phyloP scores from a whole-genome alignment of 441 rosid genomes.

The Bocquillonia castaneifolia region DNA sequence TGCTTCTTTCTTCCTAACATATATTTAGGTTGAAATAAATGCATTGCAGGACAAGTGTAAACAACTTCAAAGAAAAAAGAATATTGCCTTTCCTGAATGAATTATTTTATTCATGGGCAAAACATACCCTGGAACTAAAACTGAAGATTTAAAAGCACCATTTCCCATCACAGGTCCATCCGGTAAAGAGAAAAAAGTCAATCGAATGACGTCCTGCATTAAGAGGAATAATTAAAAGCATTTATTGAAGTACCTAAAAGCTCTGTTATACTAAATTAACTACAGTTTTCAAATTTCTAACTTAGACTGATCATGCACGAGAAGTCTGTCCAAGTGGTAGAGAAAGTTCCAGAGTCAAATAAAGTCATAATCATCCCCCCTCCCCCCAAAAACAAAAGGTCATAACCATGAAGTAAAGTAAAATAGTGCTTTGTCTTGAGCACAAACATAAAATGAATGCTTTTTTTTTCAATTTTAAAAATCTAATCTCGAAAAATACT shows the following conservation, averaged over 20 bases:
- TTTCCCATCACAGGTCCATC: slow-evolving; percentile 92
- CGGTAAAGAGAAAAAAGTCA: slow-evolving; percentile 86
- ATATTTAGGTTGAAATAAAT: slow-evolving; percentile 18
- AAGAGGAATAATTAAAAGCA: slow-evolving; percentile 12
- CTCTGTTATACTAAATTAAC: not conserved
- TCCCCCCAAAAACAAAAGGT: no score
- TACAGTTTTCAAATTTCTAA: not conserved
- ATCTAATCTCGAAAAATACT: not conserved
- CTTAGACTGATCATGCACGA: not conserved
- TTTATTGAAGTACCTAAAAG: slow-evolving; percentile 6
- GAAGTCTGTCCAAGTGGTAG: not conserved
- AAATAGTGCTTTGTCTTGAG: not conserved
- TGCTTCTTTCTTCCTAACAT: slow-evolving; percentile 72
- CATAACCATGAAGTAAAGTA: no score
- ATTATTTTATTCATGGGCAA: slow-evolving; percentile 16
- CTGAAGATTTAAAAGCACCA: slow-evolving; percentile 74
- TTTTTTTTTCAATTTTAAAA: no score
- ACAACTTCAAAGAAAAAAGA: not conserved
- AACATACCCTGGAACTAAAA: slow-evolving; percentile 82
- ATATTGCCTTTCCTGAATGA: not conserved
- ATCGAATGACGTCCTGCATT: slow-evolving; percentile 55
- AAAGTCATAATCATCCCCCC: not conserved
- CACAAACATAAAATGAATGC: not conserved
- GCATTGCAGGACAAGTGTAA: slow-evolving; percentile 7
- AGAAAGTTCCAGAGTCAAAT: not conserved